Evolutionary conservation across 805 yeast genomes (phyloP).

Genomic region (Kodamaea kaohsiungensis): DNA sequence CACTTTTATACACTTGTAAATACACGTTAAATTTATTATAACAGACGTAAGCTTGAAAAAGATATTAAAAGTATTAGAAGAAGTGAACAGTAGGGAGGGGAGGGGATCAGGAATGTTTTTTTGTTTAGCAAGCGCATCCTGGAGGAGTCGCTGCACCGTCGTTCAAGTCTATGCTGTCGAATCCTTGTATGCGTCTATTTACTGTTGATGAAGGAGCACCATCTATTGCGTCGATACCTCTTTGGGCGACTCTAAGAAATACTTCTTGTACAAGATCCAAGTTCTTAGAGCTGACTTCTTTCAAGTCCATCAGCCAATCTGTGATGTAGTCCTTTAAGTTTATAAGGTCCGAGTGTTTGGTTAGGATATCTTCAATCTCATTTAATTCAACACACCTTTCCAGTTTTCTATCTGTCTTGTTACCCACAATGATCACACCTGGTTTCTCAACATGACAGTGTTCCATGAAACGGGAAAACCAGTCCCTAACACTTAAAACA

Average conservation of each 20-base stretch:
- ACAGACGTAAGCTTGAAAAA: neutral
- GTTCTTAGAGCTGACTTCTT: constrained; percentile 35
- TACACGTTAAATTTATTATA: constrained; percentile 1
- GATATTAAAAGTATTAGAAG: constrained; percentile 1
- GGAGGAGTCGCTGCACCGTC: constrained; percentile 7
- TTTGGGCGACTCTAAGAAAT: constrained; percentile 37
- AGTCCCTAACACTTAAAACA: constrained; percentile 45
- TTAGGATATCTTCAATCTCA: constrained; percentile 37
- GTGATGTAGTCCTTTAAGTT: constrained; percentile 27
- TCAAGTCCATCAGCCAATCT: constrained; percentile 36
- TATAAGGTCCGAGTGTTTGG: constrained; percentile 15
- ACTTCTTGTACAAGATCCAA: constrained; percentile 32
- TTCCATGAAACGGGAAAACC: constrained; percentile 51
- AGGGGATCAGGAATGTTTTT: neutral
- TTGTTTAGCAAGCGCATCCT: constrained; percentile 23
- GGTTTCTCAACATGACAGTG: constrained; percentile 51
- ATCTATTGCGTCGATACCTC: constrained; percentile 28
- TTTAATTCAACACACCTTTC: constrained; percentile 38
- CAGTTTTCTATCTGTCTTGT: constrained; percentile 43
- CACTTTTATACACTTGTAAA: constrained; percentile 3
- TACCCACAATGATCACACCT: constrained; percentile 53
- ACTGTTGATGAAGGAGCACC: constrained; percentile 4
- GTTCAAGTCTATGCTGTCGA: constrained; percentile 32
- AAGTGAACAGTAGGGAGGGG: neutral
- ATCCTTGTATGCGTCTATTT: constrained; percentile 24